A percentile compares a stretch with the other conserved stretches of the same genome.
Conservation (phyloP, 768 basidiomycete species). For the Termitomyces eurrhizus region DNA sequence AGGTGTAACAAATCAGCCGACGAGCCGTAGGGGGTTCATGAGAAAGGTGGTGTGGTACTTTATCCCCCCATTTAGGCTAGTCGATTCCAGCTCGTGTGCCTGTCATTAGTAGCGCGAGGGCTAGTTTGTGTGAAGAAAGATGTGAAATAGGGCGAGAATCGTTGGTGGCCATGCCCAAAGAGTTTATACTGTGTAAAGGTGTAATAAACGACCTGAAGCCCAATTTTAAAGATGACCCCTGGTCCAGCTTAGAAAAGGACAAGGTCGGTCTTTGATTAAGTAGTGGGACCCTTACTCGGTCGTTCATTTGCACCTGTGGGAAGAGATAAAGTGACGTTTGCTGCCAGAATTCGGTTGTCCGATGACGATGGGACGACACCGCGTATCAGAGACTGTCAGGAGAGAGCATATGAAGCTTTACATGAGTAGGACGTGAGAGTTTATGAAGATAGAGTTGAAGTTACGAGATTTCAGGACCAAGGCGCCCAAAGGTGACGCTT, state of each 20-base stretch:
- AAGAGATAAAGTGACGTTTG: background rate
- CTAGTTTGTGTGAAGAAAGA: background rate
- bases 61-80: conserved; percentile 16
- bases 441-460: background rate
- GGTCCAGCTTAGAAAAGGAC: conserved; percentile 6
- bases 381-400: conserved; percentile 4
- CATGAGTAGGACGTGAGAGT: background rate
- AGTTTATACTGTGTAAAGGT: background rate
- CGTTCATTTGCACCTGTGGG: conserved; percentile 2
- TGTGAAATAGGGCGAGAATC: background rate
- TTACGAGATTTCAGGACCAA: background rate
- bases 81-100: background rate
- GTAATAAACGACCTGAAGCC: background rate
- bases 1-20: conserved; percentile 3
- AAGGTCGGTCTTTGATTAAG: background rate
- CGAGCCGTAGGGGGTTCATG: conserved; percentile 6
- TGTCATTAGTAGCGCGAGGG: background rate
- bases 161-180: background rate
- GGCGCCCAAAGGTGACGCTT: background rate
- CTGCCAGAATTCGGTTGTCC: conserved; percentile 6
- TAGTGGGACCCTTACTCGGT: background rate
- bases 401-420: background rate
- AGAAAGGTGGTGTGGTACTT: conserved; percentile 3
- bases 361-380: background rate
- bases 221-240: background rate